phyloP scores from a whole-genome alignment of 192 early-diverging fungal species.

The Umbelopsis sp. region DNA sequence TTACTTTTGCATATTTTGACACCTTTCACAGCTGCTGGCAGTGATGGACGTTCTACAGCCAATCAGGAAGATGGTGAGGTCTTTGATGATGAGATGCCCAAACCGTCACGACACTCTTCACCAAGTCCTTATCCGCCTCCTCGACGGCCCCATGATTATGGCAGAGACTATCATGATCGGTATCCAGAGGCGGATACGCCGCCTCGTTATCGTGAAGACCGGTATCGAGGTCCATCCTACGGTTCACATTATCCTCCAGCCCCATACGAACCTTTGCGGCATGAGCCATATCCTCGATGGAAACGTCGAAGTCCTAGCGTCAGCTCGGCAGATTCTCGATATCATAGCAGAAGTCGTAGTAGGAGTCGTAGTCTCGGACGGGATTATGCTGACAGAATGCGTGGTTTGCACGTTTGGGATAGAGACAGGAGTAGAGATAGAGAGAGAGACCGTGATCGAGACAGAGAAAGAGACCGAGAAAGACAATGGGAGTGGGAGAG shows the following conservation, averaged over 20 bases:
- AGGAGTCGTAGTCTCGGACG: constrained; percentile 21
- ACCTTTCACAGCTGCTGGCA: constrained; percentile 5
- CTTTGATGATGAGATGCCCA: constrained; percentile 15
- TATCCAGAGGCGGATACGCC: constrained; percentile 16
- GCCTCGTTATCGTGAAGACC: constrained; percentile 9
- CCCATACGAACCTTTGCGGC: neutral
- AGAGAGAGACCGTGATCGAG: constrained; percentile 7
- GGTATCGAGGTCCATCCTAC: constrained; percentile 12
- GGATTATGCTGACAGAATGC: constrained; percentile 22
- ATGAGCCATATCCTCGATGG: constrained; percentile 13
- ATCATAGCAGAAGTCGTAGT: constrained; percentile 30
- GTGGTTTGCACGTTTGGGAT: constrained; percentile 18
- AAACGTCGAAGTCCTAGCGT: constrained; percentile 19
- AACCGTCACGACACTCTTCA: constrained; percentile 8
- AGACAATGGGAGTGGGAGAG: constrained; percentile 13
- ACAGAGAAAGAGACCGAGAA: constrained; percentile 14
- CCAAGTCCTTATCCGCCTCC: constrained; percentile 4
- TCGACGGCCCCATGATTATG: constrained; percentile 4
- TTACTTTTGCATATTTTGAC: neutral
- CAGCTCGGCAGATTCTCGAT: constrained; percentile 15
- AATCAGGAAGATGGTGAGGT: constrained; percentile 28
- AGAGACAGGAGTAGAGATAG: neutral
- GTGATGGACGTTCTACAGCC: constrained; percentile 4
- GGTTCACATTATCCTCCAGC: constrained; percentile 20
- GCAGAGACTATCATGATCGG: constrained; percentile 16